These are phyloP conservation scores for Aspergillus viridinutans DNA, from an alignment of 2,329 filamentous ascomycete genomes.

Conservation along the genomic window DNA sequence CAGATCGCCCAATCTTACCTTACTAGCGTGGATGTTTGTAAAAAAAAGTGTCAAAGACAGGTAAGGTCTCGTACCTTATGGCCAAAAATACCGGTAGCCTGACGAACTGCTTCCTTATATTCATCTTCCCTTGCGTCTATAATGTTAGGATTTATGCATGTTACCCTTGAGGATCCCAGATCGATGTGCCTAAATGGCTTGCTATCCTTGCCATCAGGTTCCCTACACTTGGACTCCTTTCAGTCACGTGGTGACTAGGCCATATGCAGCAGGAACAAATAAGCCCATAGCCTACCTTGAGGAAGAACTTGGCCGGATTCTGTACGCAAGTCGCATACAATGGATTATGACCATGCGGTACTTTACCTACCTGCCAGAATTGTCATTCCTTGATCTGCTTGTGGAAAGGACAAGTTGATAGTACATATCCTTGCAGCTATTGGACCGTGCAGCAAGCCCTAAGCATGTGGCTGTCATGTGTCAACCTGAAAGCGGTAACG, in stretches of 20 bases:
- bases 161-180: neutral
- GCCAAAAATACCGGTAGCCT: neutral
- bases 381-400: neutral
- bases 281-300: neutral
- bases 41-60: neutral
- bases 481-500: neutral
- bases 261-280: neutral
- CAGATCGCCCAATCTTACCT: slow-evolving; percentile 10
- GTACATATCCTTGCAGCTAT: neutral
- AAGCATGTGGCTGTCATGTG: neutral
- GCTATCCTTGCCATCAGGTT: neutral
- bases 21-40: neutral
- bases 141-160: neutral
- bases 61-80: too few species aligned
- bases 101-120: neutral
- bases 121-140: neutral
- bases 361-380: neutral
- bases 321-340: neutral
- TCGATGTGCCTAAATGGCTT: neutral
- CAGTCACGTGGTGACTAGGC: slow-evolving; percentile 11
- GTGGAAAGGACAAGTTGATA: neutral
- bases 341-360: neutral
- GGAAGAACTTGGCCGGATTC: neutral
- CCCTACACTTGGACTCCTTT: slow-evolving; percentile 8
- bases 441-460: neutral